Evolutionary conservation across 2,329 filamentous ascomycete genomes (phyloP), one percentile per base, ranked within the genome.

Genomic region (Aspergillus sp.): DNA sequence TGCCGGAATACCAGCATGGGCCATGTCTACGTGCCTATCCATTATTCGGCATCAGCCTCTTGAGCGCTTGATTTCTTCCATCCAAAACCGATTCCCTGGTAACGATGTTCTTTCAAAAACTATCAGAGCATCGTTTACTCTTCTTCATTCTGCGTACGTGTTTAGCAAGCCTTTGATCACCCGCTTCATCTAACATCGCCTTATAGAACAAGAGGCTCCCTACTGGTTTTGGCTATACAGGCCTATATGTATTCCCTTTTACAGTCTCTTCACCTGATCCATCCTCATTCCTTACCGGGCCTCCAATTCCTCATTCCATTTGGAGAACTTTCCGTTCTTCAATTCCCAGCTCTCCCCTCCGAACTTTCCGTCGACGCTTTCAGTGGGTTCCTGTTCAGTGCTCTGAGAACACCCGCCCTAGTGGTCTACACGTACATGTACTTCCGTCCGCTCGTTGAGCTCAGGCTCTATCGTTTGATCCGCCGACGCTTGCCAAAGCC

Each of bases 231-330:
- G 9, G 69, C 73, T 23, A 65, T 74, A 45, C 73, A 76, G 54
- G 64, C 70, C 21, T 71, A 76, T 52, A 71, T 76, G 63, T 75
- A 74, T 52, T 72, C 73, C 19, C 54, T 75, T 14, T 62, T 77
- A 16, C 75, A 77, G 54, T 69, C 69, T 17, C 68, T 77, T 23
- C 70, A 72, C 36, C 63, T 77, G 17, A 58, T 77, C 16, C 69
- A 69, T 19, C 53, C 66, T 23, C 60, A 63, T 44, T 56, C 64
- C 7, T 58, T 71, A 10, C 73, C 71, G 5, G 60, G 65, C 16
- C 25, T 65, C 31, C 59, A 52, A 4, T 61, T 69, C 17, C 59
- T 76, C 17, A 55, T 75, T 20, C 74, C 75, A 3, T 74, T 75
- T 46, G 65, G 67, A 21, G 53, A 58, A 34, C 53, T 60, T 16